These are phyloP conservation scores for Euphorbia corollata DNA, from an alignment of 441 rosid species.

Conservation along the genomic window DNA sequence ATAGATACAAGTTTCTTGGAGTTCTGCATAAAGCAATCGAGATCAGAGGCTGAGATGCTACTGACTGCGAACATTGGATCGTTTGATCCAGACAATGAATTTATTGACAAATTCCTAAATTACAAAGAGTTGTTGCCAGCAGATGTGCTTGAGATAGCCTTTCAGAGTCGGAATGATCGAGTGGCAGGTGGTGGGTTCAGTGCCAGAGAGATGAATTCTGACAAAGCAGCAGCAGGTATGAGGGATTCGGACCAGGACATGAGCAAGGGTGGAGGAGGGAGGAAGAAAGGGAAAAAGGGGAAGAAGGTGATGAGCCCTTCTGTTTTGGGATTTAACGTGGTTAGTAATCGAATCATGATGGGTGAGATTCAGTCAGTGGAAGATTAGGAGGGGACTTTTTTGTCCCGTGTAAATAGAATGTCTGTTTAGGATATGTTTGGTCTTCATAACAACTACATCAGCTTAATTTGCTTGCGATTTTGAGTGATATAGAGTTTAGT, in stretches of 20 bases:
- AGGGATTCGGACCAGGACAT: conserved; percentile 24
- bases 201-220: conserved; percentile 35
- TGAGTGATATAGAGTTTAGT: conserved; percentile 22
- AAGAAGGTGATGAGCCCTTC: conserved; percentile 83
- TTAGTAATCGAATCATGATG: conserved; percentile 97
- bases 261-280: conserved; percentile 56
- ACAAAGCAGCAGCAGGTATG: conserved; percentile 24
- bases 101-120: conserved; percentile 86
- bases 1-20: conserved; percentile 88
- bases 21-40: conserved; percentile 84
- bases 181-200: conserved; percentile 31
- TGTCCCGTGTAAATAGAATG: conserved; percentile 37
- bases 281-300: conserved; percentile 82
- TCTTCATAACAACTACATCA: conserved; percentile 27
- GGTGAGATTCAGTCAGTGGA: conserved; percentile 92
- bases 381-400: conserved; percentile 37
- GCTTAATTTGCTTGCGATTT: conserved; percentile 40
- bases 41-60: conserved; percentile 87
- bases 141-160: conserved; percentile 57
- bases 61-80: conserved; percentile 76
- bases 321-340: conserved; percentile 81
- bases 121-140: conserved; percentile 71
- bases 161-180: conserved; percentile 41
- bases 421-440: conserved; percentile 16
- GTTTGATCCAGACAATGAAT: conserved; percentile 65